Conservation (phyloP, 2,329 filamentous ascomycete species). For the Lomentospora prolificans region DNA sequence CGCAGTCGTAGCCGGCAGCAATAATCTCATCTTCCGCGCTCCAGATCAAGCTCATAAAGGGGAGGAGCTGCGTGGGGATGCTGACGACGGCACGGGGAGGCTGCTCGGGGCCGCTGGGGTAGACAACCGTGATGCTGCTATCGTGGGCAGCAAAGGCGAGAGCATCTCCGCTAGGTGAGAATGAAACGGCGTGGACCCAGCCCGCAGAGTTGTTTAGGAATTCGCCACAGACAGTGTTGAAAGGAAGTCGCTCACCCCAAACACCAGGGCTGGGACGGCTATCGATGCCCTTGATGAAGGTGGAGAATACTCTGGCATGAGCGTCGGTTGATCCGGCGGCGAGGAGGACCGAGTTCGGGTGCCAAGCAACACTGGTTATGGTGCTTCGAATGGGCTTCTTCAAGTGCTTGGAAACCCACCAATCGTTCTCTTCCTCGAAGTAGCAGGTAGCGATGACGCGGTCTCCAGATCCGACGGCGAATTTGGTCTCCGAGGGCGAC, state of each 20-base stretch:
- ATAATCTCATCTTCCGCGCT: slow-evolving; percentile 87
- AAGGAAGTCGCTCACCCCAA: slow-evolving; percentile 92
- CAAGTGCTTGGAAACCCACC: slow-evolving; percentile 99
- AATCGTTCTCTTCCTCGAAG: slow-evolving; percentile 98
- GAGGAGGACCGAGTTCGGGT: slow-evolving; percentile 91
- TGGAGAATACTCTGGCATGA: slow-evolving; percentile 87
- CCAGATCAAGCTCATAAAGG: slow-evolving; percentile 91
- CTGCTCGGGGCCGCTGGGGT: slow-evolving; percentile 83
- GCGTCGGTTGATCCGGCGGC: slow-evolving; percentile 96
- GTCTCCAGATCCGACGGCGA: slow-evolving; percentile 92
- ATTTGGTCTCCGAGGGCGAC: slow-evolving; percentile 95
- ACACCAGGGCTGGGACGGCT: slow-evolving; percentile 72
- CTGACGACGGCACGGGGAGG: slow-evolving; percentile 84
- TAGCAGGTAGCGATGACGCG: slow-evolving; percentile 95
- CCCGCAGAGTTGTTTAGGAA: slow-evolving; percentile 92
- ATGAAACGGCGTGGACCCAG: slow-evolving; percentile 89
- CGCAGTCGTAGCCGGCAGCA: slow-evolving; percentile 82
- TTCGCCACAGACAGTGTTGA: slow-evolving; percentile 97
- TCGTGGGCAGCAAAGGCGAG: slow-evolving; percentile 92
- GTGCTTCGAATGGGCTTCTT: slow-evolving; percentile 99
- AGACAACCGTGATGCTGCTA: slow-evolving; percentile 93
- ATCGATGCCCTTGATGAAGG: slow-evolving; percentile 94
- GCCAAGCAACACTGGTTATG: slow-evolving; percentile 90
- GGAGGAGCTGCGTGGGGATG: slow-evolving; percentile 79
- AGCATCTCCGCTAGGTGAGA: slow-evolving; percentile 87